Percentiles rank a stretch among this genome's conserved stretches.
Evolutionary conservation across 192 early-diverging fungal species (phyloP).

Genomic region (Backusella sp.): DNA sequence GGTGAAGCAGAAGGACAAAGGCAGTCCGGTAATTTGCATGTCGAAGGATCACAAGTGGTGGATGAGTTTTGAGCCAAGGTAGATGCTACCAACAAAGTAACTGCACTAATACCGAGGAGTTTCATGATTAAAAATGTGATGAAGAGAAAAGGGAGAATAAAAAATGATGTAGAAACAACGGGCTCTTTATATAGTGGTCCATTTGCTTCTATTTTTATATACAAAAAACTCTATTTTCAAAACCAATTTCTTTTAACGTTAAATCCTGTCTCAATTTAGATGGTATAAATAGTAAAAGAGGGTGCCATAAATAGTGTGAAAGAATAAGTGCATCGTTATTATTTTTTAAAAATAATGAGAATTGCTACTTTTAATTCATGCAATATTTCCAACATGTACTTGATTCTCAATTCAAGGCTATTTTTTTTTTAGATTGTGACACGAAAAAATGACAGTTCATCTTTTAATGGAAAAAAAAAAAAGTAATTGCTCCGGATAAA

Average conservation of each 20-base stretch:
- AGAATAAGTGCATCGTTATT: too few relatives aligned
- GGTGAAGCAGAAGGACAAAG: constrained; percentile 47
- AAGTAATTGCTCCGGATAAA: not conserved
- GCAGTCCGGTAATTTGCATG: constrained; percentile 48
- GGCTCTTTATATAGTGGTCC: not conserved
- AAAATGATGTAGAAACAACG: not conserved
- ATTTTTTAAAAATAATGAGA: too few relatives aligned
- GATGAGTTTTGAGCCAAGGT: constrained; percentile 7
- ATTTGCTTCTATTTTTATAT: not conserved
- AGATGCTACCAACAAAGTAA: not conserved
- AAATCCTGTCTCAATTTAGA: not conserved
- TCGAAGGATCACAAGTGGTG: constrained; percentile 39
- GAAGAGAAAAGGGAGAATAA: not conserved
- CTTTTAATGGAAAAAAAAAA: not conserved
- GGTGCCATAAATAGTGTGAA: not conserved
- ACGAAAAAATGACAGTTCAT: not conserved
- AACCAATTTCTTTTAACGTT: not conserved
- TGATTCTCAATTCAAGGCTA: too few relatives aligned
- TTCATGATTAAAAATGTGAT: not conserved
- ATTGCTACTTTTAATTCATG: not conserved
- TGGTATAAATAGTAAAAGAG: not conserved
- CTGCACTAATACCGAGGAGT: not conserved
- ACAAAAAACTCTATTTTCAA: not conserved
- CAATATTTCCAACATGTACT: too few relatives aligned
- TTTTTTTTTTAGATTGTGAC: not conserved